Conservation (phyloP, 78 protist species). For the Dictyostelium capitatum region DNA sequence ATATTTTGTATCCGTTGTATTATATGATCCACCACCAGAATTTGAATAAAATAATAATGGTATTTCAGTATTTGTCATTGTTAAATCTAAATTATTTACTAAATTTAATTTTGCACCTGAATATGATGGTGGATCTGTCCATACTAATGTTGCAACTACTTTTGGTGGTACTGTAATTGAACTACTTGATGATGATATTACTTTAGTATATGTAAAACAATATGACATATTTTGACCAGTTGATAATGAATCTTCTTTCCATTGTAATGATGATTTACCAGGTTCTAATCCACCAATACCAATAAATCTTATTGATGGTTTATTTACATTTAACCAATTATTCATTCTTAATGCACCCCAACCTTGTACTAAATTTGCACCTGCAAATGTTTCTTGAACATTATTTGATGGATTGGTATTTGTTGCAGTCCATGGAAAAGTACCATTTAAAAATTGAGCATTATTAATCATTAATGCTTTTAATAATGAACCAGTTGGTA, state of each 20-base stretch:
- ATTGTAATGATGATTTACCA: background rate
- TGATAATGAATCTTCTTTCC: conserved; percentile 27
- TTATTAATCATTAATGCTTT: conserved; percentile 82
- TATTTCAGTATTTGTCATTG: background rate
- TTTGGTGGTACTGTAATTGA: background rate
- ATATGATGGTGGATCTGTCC: conserved; percentile 89
- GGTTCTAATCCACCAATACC: conserved; percentile 49
- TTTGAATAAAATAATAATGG: background rate
- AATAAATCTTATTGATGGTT: background rate
- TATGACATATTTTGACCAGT: background rate
- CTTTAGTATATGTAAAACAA: conserved; percentile 31
- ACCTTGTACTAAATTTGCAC: conserved; percentile 64
- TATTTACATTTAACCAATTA: background rate
- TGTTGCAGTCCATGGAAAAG: background rate
- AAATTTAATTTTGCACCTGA: conserved; percentile 52
- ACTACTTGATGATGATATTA: background rate
- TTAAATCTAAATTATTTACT: conserved; percentile 87
- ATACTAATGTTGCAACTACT: conserved; percentile 86
- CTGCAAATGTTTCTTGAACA: background rate
- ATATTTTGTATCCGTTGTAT: background rate
- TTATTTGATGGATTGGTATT: background rate
- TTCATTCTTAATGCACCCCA: conserved; percentile 68
- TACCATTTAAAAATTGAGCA: conserved; percentile 79
- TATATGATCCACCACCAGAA: background rate
- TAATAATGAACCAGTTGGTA: conserved; percentile 75